phyloP scores from a whole-genome alignment of 2,329 filamentous ascomycete genomes.

The Pyrenophora graminea region DNA sequence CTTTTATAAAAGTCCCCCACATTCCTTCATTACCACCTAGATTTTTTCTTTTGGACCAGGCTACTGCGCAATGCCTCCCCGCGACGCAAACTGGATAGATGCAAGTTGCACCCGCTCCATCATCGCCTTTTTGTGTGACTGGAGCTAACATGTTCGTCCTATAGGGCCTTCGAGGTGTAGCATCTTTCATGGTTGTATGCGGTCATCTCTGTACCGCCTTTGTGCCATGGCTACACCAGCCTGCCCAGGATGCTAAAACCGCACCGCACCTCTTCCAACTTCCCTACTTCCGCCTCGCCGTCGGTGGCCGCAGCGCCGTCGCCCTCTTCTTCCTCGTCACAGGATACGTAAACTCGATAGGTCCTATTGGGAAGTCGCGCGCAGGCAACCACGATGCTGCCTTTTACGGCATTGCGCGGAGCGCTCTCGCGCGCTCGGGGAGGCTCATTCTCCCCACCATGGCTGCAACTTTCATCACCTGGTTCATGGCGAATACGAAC shows the following conservation, averaged over 20 bases:
- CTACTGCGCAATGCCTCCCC: slow-evolving; percentile 38
- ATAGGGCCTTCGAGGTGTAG: slow-evolving; percentile 50
- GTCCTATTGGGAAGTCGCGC: slow-evolving; percentile 61
- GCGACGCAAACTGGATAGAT: slow-evolving; percentile 48
- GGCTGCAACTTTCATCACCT: slow-evolving; percentile 59
- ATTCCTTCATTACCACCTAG: slow-evolving; percentile 12
- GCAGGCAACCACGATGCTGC: slow-evolving; percentile 59
- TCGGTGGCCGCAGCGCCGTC: slow-evolving; percentile 54
- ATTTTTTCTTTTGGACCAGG: slow-evolving; percentile 13
- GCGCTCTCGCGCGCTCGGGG: slow-evolving; percentile 62
- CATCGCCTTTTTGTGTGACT: slow-evolving; percentile 14
- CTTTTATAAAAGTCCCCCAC: slow-evolving; percentile 4
- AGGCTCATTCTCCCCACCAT: slow-evolving; percentile 63
- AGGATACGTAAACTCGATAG: slow-evolving; percentile 66
- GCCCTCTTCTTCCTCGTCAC: slow-evolving; percentile 59
- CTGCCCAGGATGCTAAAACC: slow-evolving; percentile 49
- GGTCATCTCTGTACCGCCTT: slow-evolving; percentile 51
- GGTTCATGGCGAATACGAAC: slow-evolving; percentile 61
- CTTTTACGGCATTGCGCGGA: slow-evolving; percentile 59
- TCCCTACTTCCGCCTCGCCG: slow-evolving; percentile 62
- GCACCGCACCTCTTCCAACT: slow-evolving; percentile 59
- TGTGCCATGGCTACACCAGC: slow-evolving; percentile 48
- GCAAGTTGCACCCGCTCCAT: slow-evolving; percentile 28
- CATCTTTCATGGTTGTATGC: slow-evolving; percentile 50
- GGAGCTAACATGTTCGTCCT: slow-evolving; percentile 24